A percentile compares a stretch with the other conserved stretches of the same genome.
Conservation (phyloP, 306 rosid genomes). For the Inga laurina region DNA sequence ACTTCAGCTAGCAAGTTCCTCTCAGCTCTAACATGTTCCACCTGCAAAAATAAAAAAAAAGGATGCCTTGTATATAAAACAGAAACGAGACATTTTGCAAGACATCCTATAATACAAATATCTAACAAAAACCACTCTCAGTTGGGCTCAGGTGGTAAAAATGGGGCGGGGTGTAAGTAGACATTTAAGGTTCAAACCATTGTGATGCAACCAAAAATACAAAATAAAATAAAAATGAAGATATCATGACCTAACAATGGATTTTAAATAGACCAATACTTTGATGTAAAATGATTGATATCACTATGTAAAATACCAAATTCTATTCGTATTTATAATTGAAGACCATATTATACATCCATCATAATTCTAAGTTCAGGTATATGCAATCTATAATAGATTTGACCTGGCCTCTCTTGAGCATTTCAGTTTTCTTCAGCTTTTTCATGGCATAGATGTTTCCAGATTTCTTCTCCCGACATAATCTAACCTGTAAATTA, state of each 20-base stretch:
- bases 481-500: conserved; percentile 82
- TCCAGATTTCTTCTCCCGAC: conserved; percentile 99
- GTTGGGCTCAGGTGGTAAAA: background rate
- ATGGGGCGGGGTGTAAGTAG: background rate
- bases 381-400: conserved; percentile 22
- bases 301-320: conserved; percentile 4
- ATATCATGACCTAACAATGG: conserved; percentile 14
- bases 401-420: conserved; percentile 95
- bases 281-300: conserved; percentile 17
- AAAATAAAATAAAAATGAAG: conserved; percentile 8
- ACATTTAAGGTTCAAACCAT: background rate
- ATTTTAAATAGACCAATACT: background rate
- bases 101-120: conserved; percentile 28
- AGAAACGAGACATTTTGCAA: conserved; percentile 23
- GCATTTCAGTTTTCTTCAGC: conserved; percentile 98
- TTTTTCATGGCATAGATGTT: conserved; percentile 97
- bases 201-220: background rate
- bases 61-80: conserved; percentile 21
- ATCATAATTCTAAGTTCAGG: conserved; percentile 18
- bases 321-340: conserved; percentile 6
- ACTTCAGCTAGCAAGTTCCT: conserved; percentile 98
- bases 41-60: conserved; percentile 47
- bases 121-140: conserved; percentile 10
- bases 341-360: conserved; percentile 21
- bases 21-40: conserved; percentile 99